Base-by-base conservation (phyloP, 371 early-diverging fungal genomes). In the Dichotomocladium elegans region DNA sequence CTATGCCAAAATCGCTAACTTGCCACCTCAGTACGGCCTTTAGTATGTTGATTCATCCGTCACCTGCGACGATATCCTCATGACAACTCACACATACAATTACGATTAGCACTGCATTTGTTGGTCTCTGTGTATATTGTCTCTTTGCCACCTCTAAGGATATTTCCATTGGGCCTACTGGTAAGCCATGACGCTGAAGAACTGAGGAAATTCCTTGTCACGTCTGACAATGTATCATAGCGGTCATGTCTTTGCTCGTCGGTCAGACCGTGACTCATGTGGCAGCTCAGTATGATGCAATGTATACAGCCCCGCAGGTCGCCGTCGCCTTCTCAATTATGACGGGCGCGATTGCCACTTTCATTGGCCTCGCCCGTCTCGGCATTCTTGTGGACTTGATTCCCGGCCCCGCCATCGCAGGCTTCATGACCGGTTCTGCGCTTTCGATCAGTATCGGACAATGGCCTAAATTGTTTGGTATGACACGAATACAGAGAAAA, bases 381-480 rank as follows among this genome's bases (percentile, higher is more conserved):
- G 94, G 94, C 17, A 81, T 91, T 50, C 51, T 95, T 10, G 87
- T 93, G n/a, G 94, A 95, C 56, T 91, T 95, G 57, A 91, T 95
- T 44, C 89, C 95, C 4, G 68, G 85, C 4, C 74, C 85, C 3
- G 88, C 85, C 14, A 76, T 88, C 28, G 72, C 77, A 12, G 88
- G 88, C 1, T 88, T 88, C 52, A 87, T 82, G 48, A 70, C 83
- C 2, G 87, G 88, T 19, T 85, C 89, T 5, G 89, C 89, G 0
- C 68, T 86, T n/a, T 83, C 79, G 44, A 91, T 95, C 58, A 80
- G 85, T 14, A 67, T 89, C 41, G 81, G 85, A 24, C 94, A 95
- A 53, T 69, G 64, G 63, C 85, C 91, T 1, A 77, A 81, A 22
- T 79, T 92, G 41, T 74, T 91, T 57, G 95, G 48, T 48, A 41